Base-by-base conservation (phyloP, 768 basidiomycete species). In the Cubamyces sp. region DNA sequence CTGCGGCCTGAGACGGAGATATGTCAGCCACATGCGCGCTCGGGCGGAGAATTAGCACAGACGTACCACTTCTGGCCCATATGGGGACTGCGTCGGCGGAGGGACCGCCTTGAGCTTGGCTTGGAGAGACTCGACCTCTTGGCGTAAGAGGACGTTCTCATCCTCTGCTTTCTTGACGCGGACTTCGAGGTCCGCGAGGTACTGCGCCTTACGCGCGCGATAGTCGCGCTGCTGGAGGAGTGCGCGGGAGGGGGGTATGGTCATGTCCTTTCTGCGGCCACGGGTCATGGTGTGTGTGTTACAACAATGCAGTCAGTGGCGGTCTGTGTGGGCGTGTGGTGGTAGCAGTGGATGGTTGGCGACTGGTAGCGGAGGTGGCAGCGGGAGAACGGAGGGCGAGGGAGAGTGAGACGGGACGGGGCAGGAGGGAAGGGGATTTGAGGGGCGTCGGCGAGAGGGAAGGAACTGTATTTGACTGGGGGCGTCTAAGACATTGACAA, bases 151-250 rank as follows among this genome's bases (percentile, higher is more conserved):
- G 1, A 46, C 73, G 66, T 86, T 87, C 70, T 88, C 86, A 34
- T 78, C 81, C 66, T 88, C 86, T 14, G 79, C 77, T 34, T 70
- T 75, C n/a, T 76, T 76, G 68, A 80, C 81, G 26, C 84, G 81
- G 19, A 81, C 77, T 69, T 88, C 85, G 43, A 88, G 78, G 46
- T 82, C 82, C 5, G 79, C 72, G 50, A 87, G 70, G 72, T 87
- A 84, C 57, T 78, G 78, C 5, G 84, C 82, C 67, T 83, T 84
- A 53, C 86, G 79, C 7, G 85, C 86, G 19, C 86, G 82, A 69
- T 87, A 88, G 72, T 86, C 86, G 12, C 86, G 80, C 70, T 88
- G 86, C 66, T 86, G 84, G 49, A 82, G 77, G 28, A 88, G 79
- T 43, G 84, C 80, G 28, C 86, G 81, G 21, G 83, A 80, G 3